These are phyloP conservation scores for Hura crepitans DNA, from an alignment of 441 rosid genomes.

Conservation along the genomic window DNA sequence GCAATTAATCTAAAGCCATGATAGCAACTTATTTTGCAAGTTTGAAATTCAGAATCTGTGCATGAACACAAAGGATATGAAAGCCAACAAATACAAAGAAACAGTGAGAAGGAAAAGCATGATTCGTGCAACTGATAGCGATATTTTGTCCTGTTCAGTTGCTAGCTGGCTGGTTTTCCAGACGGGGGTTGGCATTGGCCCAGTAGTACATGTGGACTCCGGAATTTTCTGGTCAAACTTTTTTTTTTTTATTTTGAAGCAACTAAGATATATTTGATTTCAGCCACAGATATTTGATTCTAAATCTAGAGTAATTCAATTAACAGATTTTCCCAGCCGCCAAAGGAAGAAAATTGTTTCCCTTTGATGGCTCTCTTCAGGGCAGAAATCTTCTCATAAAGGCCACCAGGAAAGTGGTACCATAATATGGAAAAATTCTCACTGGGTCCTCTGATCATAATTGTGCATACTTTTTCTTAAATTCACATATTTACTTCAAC, in stretches of 20 bases:
- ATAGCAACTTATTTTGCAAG: neutral
- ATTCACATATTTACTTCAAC: neutral
- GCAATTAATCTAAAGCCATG: too few species aligned
- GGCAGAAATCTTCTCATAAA: neutral
- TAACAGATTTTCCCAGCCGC: neutral
- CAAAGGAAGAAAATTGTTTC: neutral
- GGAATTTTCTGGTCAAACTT: neutral
- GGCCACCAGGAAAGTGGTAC: neutral
- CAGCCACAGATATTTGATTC: neutral
- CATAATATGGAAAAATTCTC: neutral
- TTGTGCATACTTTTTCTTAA: neutral
- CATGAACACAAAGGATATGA: neutral
- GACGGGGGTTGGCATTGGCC: neutral
- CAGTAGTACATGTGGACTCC: neutral
- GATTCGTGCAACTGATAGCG: neutral
- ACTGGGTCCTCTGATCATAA: neutral
- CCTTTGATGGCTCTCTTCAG: neutral
- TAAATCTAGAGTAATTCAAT: neutral
- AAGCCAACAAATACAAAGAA: constrained; percentile 3
- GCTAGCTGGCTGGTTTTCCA: neutral
- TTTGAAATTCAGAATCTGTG: constrained; percentile 13
- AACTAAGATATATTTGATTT: neutral
- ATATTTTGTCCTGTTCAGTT: constrained; percentile 3
- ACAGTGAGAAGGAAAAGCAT: constrained; percentile 1
- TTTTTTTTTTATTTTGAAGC: neutral